Evolutionary conservation across 2,329 filamentous ascomycete genomes (phyloP).

Genomic region (Aspergillus hortae): DNA sequence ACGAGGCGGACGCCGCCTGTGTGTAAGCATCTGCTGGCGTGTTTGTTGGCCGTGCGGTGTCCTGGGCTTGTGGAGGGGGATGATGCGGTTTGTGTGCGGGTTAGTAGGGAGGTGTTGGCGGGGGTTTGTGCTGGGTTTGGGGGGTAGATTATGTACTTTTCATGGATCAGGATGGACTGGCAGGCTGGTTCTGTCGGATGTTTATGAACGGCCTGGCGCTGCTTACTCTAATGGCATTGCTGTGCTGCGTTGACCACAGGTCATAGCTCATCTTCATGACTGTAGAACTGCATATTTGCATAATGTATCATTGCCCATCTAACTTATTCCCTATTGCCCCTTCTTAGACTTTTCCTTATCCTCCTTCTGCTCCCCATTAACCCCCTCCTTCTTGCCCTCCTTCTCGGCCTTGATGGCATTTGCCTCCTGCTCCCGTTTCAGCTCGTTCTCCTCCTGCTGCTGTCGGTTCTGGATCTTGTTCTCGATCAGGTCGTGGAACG

Average conservation of each 20-base stretch:
- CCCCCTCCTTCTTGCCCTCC: constrained; percentile 52
- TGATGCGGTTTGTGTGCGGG: constrained; percentile 39
- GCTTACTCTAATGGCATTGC: too few species aligned
- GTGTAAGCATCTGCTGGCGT: constrained; percentile 90
- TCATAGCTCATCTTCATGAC: too few species aligned
- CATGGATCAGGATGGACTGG: too few species aligned
- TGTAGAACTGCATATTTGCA: too few species aligned
- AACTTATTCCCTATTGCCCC: constrained; percentile 41
- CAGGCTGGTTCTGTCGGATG: too few species aligned
- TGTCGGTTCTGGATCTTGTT: constrained; percentile 99
- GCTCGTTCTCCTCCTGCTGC: constrained; percentile 92
- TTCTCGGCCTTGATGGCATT: constrained; percentile 65
- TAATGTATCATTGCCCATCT: constrained; percentile 20
- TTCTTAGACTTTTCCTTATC: constrained; percentile 59
- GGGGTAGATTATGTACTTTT: constrained; percentile 2
- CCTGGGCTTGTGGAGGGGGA: constrained; percentile 56
- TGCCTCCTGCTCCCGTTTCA: constrained; percentile 64
- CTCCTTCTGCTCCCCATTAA: constrained; percentile 54
- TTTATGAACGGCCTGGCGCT: too few species aligned
- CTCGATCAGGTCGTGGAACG: constrained; percentile 98
- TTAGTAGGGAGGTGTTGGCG: constrained; percentile 65
- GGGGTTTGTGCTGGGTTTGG: constrained; percentile 59
- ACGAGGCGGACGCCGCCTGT: constrained; percentile 33
- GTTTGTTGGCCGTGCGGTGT: constrained; percentile 69
- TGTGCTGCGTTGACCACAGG: too few species aligned